A percentile compares a stretch with the other conserved stretches of the same genome.
Conservation (phyloP, 1,139 yeast genomes). For the Ogataea hybrid region DNA sequence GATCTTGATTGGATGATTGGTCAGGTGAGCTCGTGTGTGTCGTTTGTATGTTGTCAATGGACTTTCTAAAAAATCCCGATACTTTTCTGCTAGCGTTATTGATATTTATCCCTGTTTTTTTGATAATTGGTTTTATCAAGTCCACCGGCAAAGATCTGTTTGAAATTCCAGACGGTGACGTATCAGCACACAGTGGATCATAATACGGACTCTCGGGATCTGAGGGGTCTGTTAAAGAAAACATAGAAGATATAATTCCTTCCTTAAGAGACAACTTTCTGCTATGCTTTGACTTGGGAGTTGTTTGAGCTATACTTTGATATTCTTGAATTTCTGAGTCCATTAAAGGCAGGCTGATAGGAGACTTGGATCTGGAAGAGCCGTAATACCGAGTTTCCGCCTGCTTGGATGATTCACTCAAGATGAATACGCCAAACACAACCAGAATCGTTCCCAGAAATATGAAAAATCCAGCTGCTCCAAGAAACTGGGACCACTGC, state of each 20-base stretch:
- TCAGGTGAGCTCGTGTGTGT: too few relatives aligned
- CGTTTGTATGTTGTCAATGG: constrained; percentile 17
- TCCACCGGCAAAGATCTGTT: constrained; percentile 15
- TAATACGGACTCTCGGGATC: constrained; percentile 25
- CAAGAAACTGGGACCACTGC: constrained; percentile 42
- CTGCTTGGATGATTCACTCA: constrained; percentile 41
- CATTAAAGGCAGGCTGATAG: constrained; percentile 1
- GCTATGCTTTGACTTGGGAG: constrained; percentile 6
- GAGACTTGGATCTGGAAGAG: background rate
- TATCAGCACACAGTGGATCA: constrained; percentile 12
- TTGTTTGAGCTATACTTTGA: constrained; percentile 5
- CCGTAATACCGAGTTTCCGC: constrained; percentile 7
- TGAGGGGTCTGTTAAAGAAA: constrained; percentile 18
- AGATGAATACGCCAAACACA: constrained; percentile 51
- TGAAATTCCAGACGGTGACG: constrained; percentile 1
- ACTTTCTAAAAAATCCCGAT: constrained; percentile 24
- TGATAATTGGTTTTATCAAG: constrained; percentile 23
- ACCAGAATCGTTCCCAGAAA: constrained; percentile 49
- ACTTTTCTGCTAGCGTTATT: constrained; percentile 27
- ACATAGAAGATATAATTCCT: constrained; percentile 23
- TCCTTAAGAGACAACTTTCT: constrained; percentile 17
- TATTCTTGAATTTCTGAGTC: constrained; percentile 6
- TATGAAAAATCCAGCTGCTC: constrained; percentile 42
- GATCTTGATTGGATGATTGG: too few relatives aligned
- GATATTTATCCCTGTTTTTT: constrained; percentile 24